Conservation (phyloP, 441 rosid species). For the Lepidium campestre region DNA sequence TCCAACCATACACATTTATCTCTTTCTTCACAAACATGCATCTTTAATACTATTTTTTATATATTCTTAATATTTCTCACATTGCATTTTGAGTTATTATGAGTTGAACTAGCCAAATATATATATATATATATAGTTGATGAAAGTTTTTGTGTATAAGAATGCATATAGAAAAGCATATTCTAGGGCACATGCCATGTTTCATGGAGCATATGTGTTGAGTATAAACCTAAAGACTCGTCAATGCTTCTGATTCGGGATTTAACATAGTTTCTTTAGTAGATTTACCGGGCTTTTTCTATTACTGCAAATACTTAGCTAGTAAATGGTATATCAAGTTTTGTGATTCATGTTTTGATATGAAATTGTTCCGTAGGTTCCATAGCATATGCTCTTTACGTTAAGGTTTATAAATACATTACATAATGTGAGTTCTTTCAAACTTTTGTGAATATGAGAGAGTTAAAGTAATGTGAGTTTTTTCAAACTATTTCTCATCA, state of each 20-base stretch:
- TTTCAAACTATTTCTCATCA: neutral
- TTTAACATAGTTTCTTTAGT: too few species aligned
- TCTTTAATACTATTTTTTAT: neutral
- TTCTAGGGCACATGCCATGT: conserved; percentile 17
- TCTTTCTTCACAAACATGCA: neutral
- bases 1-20: conserved; percentile 1
- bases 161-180: conserved; percentile 7
- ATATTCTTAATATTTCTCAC: neutral
- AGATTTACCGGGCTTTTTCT: neutral
- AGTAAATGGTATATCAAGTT: neutral
- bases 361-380: conserved; percentile 24
- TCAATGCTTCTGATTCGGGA: conserved; percentile 10
- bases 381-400: conserved; percentile 18
- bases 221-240: conserved; percentile 22
- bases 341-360: conserved; percentile 11
- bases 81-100: conserved; percentile 3
- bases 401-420: conserved; percentile 8
- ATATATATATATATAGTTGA: conserved; percentile 9
- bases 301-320: neutral
- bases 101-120: neutral
- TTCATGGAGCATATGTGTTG: conserved; percentile 19
- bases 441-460: neutral
- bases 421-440: neutral
- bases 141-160: neutral
- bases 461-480: neutral